phyloP scores from a whole-genome alignment of 2,329 filamentous ascomycete genomes.

The Onygenales sp. region DNA sequence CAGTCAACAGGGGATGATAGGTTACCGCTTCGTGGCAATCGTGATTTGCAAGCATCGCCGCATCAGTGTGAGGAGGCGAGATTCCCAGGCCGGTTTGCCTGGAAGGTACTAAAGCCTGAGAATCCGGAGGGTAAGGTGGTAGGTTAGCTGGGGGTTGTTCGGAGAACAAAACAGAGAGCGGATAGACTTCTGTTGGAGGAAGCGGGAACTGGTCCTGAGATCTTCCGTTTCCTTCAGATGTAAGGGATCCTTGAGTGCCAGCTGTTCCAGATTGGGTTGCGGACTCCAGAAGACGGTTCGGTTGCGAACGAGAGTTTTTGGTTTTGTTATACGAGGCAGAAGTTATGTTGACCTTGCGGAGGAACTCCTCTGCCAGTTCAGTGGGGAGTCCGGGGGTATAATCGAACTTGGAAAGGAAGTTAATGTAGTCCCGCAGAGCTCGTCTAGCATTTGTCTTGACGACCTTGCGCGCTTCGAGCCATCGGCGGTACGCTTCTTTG shows the following conservation, averaged over 20 bases:
- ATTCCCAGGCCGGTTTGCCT: slow-evolving; percentile 19
- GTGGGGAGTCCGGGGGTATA: slow-evolving; percentile 64
- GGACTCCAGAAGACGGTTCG: slow-evolving; percentile 14
- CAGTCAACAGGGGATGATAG: slow-evolving; percentile 70
- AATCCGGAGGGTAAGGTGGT: slow-evolving; percentile 53
- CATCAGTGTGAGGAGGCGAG: slow-evolving; percentile 15
- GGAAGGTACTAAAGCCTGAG: slow-evolving; percentile 20
- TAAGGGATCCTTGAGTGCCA: not conserved
- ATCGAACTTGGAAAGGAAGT: slow-evolving; percentile 64
- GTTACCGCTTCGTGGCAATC: slow-evolving; percentile 57
- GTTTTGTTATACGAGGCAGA: slow-evolving; percentile 40
- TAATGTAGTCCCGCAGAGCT: slow-evolving; percentile 63
- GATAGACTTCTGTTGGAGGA: slow-evolving; percentile 42
- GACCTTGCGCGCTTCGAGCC: slow-evolving; percentile 54
- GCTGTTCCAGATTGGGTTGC: slow-evolving; percentile 13
- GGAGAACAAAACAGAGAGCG: slow-evolving; percentile 59
- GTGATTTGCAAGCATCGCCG: slow-evolving; percentile 28
- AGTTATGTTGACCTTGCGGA: slow-evolving; percentile 49
- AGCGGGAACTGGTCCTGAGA: slow-evolving; percentile 33
- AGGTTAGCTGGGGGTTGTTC: slow-evolving; percentile 57
- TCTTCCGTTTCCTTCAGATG: slow-evolving; percentile 10
- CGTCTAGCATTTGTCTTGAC: slow-evolving; percentile 67
- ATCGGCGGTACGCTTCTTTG: slow-evolving; percentile 36
- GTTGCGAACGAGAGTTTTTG: slow-evolving; percentile 16
- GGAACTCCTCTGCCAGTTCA: slow-evolving; percentile 43